Evolutionary conservation across 495 filamentous ascomycete species (phyloP).

Genomic region (Cercophora scortea): DNA sequence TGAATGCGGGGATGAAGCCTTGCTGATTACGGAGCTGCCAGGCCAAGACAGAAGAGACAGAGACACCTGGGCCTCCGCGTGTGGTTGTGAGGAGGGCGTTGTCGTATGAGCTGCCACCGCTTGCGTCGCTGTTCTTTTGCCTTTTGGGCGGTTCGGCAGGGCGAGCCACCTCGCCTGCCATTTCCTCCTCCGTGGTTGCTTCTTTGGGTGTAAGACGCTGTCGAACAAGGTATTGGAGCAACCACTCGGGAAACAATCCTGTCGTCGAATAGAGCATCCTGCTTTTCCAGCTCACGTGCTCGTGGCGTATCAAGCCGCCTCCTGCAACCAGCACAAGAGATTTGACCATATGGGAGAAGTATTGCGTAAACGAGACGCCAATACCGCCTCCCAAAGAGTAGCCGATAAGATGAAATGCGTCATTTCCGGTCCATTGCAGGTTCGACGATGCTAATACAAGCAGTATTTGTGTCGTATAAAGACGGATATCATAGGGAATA

Average conservation of each 20-base stretch:
- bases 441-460: conserved; percentile 60
- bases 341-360: conserved; percentile 60
- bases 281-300: conserved; percentile 33
- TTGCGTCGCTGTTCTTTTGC: conserved; percentile 24
- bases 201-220: conserved; percentile 39
- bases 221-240: conserved; percentile 46
- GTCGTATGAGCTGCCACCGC: conserved; percentile 29
- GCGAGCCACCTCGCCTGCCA: conserved; percentile 20
- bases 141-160: conserved; percentile 10
- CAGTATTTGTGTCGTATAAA: conserved; percentile 69
- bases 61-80: conserved; percentile 21
- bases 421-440: conserved; percentile 37
- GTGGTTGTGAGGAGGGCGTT: conserved; percentile 34
- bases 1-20: conserved; percentile 49
- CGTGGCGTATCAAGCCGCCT: conserved; percentile 44
- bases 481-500: conserved; percentile 56
- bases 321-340: conserved; percentile 70
- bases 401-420: conserved; percentile 61
- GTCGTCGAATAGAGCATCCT: conserved; percentile 32
- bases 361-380: conserved; percentile 59
- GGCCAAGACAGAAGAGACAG: conserved; percentile 36
- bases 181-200: conserved; percentile 16
- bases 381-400: conserved; percentile 83
- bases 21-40: conserved; percentile 51
- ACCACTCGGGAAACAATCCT: conserved; percentile 41